Conservation (phyloP, 768 basidiomycete species). For the Suillus hirtellus region DNA sequence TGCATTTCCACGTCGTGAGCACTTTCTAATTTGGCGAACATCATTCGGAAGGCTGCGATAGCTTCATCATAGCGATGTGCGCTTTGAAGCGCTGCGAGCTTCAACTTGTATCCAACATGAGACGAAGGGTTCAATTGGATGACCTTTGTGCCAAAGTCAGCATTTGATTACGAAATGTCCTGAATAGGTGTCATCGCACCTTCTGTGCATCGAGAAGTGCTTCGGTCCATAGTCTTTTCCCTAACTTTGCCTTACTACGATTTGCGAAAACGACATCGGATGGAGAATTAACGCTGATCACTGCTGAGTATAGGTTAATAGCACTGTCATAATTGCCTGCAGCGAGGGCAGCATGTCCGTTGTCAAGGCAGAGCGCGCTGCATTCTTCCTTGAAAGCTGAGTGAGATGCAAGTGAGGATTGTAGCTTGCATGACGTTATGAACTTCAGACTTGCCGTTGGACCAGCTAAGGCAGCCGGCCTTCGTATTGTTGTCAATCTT, state of each 20-base stretch:
- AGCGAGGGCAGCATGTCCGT: not conserved
- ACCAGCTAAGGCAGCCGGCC: not conserved
- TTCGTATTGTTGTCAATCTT: not conserved
- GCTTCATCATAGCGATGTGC: not conserved
- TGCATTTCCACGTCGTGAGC: not conserved
- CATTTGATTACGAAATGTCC: not conserved
- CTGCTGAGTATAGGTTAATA: not conserved
- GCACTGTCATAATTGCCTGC: not conserved
- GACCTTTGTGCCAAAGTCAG: not conserved
- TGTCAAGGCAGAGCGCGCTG: not conserved
- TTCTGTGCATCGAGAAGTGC: not conserved
- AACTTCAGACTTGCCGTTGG: not conserved
- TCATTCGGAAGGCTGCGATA: not conserved
- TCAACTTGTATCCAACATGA: not conserved
- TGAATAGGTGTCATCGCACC: not conserved
- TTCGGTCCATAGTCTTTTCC: not conserved
- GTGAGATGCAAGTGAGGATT: not conserved
- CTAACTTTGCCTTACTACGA: not conserved
- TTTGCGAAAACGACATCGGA: not conserved
- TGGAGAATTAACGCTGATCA: not conserved
- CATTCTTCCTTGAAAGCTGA: not conserved
- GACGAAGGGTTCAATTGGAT: not conserved
- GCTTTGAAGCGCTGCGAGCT: not conserved
- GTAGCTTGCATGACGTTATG: not conserved
- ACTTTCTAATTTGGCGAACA: not conserved